phyloP scores from a whole-genome alignment of 2,329 filamentous ascomycete genomes.

The Diplodia scrobiculata region DNA sequence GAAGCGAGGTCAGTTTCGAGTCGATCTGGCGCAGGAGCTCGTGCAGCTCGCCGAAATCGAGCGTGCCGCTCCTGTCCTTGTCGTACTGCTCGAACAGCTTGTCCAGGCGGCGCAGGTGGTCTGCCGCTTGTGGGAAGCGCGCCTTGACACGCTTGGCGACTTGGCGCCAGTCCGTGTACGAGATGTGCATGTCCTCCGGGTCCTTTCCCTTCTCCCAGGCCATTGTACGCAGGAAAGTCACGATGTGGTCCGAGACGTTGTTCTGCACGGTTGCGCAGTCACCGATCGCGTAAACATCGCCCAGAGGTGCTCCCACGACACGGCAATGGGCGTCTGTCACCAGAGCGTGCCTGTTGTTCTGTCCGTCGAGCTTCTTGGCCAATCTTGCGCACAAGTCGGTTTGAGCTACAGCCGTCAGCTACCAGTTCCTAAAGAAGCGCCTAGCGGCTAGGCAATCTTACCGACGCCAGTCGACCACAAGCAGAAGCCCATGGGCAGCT shows the following conservation, averaged over 20 bases:
- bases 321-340: conserved; percentile 94
- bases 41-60: conserved; percentile 89
- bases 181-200: conserved; percentile 82
- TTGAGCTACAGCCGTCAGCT: conserved; percentile 56
- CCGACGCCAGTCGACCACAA: conserved; percentile 94
- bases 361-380: conserved; percentile 72
- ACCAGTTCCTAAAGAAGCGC: background rate
- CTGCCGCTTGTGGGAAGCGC: conserved; percentile 86
- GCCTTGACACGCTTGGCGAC: conserved; percentile 82
- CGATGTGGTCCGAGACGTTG: conserved; percentile 88
- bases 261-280: conserved; percentile 97
- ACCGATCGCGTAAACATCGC: conserved; percentile 94
- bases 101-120: conserved; percentile 85
- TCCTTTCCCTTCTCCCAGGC: conserved; percentile 92
- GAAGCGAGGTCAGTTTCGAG: conserved; percentile 87
- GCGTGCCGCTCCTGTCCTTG: conserved; percentile 85
- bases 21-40: conserved; percentile 92
- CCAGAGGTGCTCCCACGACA: conserved; percentile 81
- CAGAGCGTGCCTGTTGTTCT: conserved; percentile 87
- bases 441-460: conserved; percentile 38
- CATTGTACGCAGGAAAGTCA: conserved; percentile 83
- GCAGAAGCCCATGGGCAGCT: conserved; percentile 93
- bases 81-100: conserved; percentile 91
- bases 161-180: conserved; percentile 82
- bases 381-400: conserved; percentile 76